A percentile compares a stretch with the other conserved stretches of the same genome.
These are phyloP conservation scores for Termitomyces sp. DNA, from an alignment of 768 basidiomycete species.

Conservation along the genomic window DNA sequence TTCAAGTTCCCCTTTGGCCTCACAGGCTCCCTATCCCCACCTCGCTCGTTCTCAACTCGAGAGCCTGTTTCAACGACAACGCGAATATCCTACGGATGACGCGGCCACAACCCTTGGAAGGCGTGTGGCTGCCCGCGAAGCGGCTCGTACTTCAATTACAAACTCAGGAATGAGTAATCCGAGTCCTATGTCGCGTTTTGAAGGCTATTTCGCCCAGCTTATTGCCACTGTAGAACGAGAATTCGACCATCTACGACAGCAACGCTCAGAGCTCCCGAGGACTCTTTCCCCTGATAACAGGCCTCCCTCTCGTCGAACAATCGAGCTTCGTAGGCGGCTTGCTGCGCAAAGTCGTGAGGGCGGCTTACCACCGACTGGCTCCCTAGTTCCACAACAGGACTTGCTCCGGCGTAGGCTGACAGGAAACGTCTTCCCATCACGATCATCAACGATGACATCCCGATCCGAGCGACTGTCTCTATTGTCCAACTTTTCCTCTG, in stretches of 20 bases:
- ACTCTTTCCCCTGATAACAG: constrained; percentile 1
- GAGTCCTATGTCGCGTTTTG: constrained; percentile 9
- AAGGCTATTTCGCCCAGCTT: constrained; percentile 7
- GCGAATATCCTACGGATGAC: constrained; percentile 24
- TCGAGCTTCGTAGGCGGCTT: background rate
- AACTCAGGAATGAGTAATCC: constrained; percentile 1
- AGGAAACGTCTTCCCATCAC: constrained; percentile 13
- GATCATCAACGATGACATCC: constrained; percentile 16
- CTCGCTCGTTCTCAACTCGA: constrained; percentile 22
- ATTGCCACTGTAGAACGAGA: constrained; percentile 19
- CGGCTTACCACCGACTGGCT: background rate
- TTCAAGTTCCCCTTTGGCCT: background rate
- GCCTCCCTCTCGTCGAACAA: background rate
- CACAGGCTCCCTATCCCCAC: constrained; percentile 1
- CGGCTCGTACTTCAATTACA: constrained; percentile 18
- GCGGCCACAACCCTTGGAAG: constrained; percentile 31
- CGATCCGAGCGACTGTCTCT: constrained; percentile 30
- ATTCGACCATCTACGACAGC: constrained; percentile 19
- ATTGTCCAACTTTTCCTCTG: constrained; percentile 34
- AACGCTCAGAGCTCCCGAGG: constrained; percentile 12
- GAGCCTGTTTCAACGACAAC: constrained; percentile 17
- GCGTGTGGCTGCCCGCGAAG: constrained; percentile 33
- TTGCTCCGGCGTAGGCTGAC: constrained; percentile 17
- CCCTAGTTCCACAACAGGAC: constrained; percentile 11
- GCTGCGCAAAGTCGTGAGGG: background rate